These are phyloP conservation scores for Marchantia paleacea DNA, from an alignment of 225 moss, liverwort and hornwort species.

Conservation along the genomic window DNA sequence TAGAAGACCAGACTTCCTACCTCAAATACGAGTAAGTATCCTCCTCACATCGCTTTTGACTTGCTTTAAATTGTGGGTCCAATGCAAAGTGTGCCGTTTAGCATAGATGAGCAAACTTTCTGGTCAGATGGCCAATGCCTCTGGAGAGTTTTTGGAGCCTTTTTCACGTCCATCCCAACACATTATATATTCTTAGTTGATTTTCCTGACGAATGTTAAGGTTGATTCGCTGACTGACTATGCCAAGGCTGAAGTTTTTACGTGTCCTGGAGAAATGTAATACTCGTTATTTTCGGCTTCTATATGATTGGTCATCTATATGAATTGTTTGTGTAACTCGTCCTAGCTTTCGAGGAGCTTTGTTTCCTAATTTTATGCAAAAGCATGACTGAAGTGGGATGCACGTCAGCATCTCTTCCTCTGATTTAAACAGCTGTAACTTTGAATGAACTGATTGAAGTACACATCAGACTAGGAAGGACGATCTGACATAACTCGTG, in stretches of 20 bases:
- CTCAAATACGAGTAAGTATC: slow-evolving; percentile 23
- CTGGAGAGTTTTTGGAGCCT: too few relatives aligned
- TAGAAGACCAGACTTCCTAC: slow-evolving; percentile 18
- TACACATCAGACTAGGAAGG: background rate
- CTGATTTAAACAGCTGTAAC: background rate
- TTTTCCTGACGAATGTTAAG: too few relatives aligned
- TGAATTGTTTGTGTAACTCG: background rate
- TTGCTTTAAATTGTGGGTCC: background rate
- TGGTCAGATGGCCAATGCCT: background rate
- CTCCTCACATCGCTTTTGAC: too few relatives aligned
- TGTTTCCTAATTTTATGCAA: background rate
- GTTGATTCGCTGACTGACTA: too few relatives aligned
- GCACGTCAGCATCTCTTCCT: background rate
- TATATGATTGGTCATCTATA: background rate
- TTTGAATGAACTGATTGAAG: too few relatives aligned
- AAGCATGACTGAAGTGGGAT: background rate
- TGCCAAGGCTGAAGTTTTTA: too few relatives aligned
- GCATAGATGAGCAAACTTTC: background rate
- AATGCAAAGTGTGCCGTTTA: background rate
- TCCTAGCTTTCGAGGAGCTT: background rate
- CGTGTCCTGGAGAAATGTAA: too few relatives aligned
- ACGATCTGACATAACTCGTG: background rate
- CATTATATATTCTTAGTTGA: too few relatives aligned
- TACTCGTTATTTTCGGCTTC: background rate
- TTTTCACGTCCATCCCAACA: too few relatives aligned